Evolutionary conservation across 73 alveolate species (phyloP), one percentile per base, ranked within the genome.

Genomic region (Paramecium sonneborni): DNA sequence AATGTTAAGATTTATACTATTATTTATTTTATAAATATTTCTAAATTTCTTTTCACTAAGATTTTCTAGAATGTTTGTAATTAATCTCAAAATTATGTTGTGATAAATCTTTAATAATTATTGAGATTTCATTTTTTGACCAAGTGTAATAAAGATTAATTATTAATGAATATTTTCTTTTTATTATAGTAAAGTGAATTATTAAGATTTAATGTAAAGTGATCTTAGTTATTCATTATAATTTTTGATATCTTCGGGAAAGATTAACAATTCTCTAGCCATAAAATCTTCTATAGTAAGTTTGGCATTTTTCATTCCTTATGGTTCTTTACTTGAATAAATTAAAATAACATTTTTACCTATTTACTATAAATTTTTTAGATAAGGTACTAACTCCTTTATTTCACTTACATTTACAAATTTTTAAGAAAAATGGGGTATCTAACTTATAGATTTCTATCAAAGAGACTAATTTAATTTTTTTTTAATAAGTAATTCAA

Each of bases 1-100:
- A n/a, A 79, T 44, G 41, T 79, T 79, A 2, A 79, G 69, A 39
- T 79, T 79, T 18, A 79, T 37, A 44, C 43, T 44, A n/a, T 79
- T 79, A 79, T 79, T 79, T 1, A 23, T 7, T 34, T 39, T 43
- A n/a, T 24, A 7, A 10, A 79, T 79, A 1, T 41, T 24, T 44
- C 90, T 39, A 28, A 43, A 79, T 79, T 79, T 79, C 7, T 79
- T 41, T 14, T 38, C 90, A 21, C 8, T 18, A 23, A 76, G 34
- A 21, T 79, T 43, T 20, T 79, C 90, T 12, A 79, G 1, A 21
- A 79, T 79, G 15, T 79, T 79, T 20, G 90, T 43, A 18, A 79
- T 26, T 43, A 79, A 34, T 24, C 41, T 79, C 24, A 79, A 21
- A 11, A 79, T 12, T 24, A 79, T 10, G n/a, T 79, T 79, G 18